Conservation (phyloP, 371 early-diverging fungal genomes). For the Syncephalis fuscata region DNA sequence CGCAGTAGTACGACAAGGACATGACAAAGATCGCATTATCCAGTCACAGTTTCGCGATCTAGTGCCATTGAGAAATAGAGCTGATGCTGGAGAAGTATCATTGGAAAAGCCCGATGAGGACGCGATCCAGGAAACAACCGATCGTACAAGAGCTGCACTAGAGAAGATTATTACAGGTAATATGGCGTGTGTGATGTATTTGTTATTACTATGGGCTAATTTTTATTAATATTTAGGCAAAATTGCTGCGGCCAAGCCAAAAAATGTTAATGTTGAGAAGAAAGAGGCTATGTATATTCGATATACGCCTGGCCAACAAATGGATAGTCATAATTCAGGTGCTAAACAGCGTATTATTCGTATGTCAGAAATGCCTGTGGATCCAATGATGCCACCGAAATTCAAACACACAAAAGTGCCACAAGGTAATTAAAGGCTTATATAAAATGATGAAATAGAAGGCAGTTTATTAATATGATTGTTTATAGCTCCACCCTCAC, state of each 20-base stretch:
- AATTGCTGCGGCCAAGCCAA: conserved; percentile 51
- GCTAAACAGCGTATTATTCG: conserved; percentile 71
- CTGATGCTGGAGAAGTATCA: conserved; percentile 49
- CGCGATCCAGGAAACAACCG: conserved; percentile 60
- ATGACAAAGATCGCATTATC: conserved; percentile 47
- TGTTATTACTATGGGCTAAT: not conserved
- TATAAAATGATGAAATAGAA: too few relatives aligned
- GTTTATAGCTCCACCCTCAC: conserved; percentile 50
- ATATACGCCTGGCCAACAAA: conserved; percentile 70
- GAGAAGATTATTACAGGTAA: conserved; percentile 67
- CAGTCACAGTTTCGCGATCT: conserved; percentile 74
- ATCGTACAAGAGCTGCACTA: conserved; percentile 72
- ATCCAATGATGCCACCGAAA: conserved; percentile 91
- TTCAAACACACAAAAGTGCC: conserved; percentile 87
- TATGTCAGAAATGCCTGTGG: conserved; percentile 87
- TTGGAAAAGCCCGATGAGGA: conserved; percentile 68
- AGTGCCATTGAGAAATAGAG: conserved; percentile 54
- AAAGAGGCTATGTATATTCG: conserved; percentile 62
- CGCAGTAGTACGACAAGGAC: conserved; percentile 69
- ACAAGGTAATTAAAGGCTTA: conserved; percentile 18
- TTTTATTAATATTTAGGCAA: conserved; percentile 24
- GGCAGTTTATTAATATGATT: too few relatives aligned
- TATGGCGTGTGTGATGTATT: not conserved
- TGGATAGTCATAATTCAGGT: conserved; percentile 37
- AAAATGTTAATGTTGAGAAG: conserved; percentile 29